These are phyloP conservation scores for Ascoidea tarda DNA, from an alignment of 805 yeast genomes.

Conservation along the genomic window DNA sequence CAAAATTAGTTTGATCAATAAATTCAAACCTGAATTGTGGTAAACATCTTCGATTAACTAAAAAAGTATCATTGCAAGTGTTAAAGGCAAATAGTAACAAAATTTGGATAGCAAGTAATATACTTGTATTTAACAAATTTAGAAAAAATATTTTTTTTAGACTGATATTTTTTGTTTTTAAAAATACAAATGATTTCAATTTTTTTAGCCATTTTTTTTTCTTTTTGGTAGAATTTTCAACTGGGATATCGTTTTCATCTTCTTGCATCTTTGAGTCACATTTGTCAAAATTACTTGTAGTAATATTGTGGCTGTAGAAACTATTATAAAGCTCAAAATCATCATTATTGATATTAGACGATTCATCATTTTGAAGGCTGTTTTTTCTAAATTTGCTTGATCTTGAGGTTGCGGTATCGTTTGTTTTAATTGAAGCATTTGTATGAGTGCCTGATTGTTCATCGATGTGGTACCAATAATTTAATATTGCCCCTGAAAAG, in stretches of 20 bases:
- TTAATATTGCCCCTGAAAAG: not conserved
- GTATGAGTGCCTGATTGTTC: not conserved
- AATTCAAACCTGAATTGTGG: slow-evolving; percentile 3
- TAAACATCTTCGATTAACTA: not conserved
- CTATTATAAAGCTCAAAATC: not conserved
- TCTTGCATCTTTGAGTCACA: too few relatives aligned
- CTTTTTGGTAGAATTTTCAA: not conserved
- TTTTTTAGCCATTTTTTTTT: not conserved
- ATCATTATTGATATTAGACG: too few relatives aligned
- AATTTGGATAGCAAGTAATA: not conserved
- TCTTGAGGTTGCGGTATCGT: not conserved
- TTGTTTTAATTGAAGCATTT: not conserved
- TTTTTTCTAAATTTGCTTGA: not conserved
- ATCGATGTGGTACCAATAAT: not conserved
- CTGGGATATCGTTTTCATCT: too few relatives aligned
- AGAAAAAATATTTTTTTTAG: too few relatives aligned
- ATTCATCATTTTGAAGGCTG: not conserved
- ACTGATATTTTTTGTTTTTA: too few relatives aligned
- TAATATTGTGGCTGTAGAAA: too few relatives aligned
- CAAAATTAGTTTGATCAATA: not conserved
- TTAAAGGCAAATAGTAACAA: too few relatives aligned
- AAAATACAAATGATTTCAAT: not conserved
- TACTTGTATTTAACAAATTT: too few relatives aligned
- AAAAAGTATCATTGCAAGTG: not conserved
- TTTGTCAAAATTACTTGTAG: too few relatives aligned